phyloP scores from a whole-genome alignment of 2,329 filamentous ascomycete genomes.

The Xylaria digitata region DNA sequence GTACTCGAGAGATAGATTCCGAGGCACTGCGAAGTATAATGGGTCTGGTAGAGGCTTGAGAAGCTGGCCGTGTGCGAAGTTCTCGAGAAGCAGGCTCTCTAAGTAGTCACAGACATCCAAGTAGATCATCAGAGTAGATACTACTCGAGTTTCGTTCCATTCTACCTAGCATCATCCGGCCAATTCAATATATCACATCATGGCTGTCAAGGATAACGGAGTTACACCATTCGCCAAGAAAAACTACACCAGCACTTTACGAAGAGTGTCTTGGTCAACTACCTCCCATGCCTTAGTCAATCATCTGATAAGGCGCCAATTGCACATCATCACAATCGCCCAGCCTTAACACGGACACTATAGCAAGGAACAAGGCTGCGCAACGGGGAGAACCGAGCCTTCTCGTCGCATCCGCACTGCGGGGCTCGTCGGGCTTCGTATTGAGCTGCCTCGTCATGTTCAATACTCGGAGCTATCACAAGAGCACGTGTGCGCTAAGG shows the following conservation, averaged over 20 bases:
- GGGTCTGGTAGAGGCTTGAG: neutral
- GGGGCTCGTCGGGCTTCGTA: conserved; percentile 1
- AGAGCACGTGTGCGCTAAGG: conserved; percentile 22
- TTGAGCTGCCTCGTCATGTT: neutral
- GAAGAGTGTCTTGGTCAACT: conserved; percentile 24
- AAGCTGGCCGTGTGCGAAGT: neutral
- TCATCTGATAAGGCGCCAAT: conserved; percentile 9
- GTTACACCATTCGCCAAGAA: conserved; percentile 21
- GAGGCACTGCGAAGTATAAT: neutral
- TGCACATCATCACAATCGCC: conserved; percentile 4
- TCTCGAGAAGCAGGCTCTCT: conserved; percentile 1
- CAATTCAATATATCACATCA: neutral
- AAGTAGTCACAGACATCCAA: conserved; percentile 8
- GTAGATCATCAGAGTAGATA: neutral
- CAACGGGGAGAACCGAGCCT: conserved; percentile 14
- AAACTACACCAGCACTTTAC: conserved; percentile 11
- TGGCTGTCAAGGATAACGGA: neutral
- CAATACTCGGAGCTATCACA: conserved; percentile 3
- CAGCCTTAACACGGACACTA: conserved; percentile 23
- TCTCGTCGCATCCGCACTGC: conserved; percentile 3
- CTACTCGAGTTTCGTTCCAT: neutral
- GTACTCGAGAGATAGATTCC: neutral
- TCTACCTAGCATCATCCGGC: neutral
- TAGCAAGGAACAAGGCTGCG: conserved; percentile 17
- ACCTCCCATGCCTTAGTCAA: conserved; percentile 22